Evolutionary conservation across 495 filamentous ascomycete species (phyloP).

Genomic region (Pseudoneurospora amorphoporcata): DNA sequence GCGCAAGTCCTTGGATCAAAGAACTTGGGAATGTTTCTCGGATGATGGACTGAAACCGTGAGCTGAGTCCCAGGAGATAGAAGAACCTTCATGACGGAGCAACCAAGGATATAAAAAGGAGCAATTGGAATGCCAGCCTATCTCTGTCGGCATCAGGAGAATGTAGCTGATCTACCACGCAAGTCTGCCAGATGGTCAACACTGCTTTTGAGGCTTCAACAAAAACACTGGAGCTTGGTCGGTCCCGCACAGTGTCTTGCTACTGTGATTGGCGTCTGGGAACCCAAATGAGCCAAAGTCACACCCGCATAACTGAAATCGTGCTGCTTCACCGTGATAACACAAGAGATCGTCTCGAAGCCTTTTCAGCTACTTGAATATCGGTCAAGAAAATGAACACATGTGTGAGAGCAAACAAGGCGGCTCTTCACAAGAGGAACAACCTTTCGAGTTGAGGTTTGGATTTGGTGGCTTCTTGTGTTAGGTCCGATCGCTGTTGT

Average conservation of each 20-base stretch:
- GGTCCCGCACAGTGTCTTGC: background rate
- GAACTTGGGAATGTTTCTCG: background rate
- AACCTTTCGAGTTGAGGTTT: background rate
- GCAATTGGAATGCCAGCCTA: background rate
- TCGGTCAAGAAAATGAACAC: background rate
- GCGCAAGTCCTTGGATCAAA: background rate
- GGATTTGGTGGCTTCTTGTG: background rate
- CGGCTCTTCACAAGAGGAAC: background rate
- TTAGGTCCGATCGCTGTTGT: background rate
- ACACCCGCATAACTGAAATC: background rate
- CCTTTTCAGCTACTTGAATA: background rate
- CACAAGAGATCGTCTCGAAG: background rate
- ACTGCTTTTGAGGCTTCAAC: background rate
- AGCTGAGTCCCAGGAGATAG: background rate
- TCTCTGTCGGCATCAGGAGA: background rate
- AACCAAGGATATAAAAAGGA: background rate
- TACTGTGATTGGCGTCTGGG: background rate
- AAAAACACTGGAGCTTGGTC: background rate
- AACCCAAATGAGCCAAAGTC: background rate
- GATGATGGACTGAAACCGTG: background rate
- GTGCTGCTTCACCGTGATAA: background rate
- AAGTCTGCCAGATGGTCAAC: background rate
- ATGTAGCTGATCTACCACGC: background rate
- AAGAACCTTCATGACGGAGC: background rate
- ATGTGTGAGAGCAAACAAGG: background rate